Base-by-base conservation (phyloP, 129 eudicot species). In the Centrapalus pauciflorus region DNA sequence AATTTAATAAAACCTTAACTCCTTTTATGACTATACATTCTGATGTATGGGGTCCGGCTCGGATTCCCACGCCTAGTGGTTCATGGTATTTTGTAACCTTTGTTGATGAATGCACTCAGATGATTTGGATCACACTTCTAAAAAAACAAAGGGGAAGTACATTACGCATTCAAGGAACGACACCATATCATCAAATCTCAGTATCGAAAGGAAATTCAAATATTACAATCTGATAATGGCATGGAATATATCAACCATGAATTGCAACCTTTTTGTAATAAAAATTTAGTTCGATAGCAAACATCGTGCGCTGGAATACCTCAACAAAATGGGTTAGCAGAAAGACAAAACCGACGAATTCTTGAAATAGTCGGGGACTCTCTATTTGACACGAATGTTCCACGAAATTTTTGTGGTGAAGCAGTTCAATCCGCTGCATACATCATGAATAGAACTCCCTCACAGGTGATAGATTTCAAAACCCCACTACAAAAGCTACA, bases 61-160 rank as follows among this genome's bases (percentile, higher is more conserved):
- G 38, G 25, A 26, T 66, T n/a, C n/a, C n/a, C n/a, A n/a, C n/a
- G n/a, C n/a, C n/a, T n/a, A n/a, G n/a, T n/a, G n/a, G n/a, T n/a
- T n/a, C n/a, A n/a, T n/a, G n/a, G n/a, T n/a, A n/a, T n/a, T n/a
- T n/a, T n/a, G n/a, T n/a, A 25, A 50, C 63, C 1, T 32, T 51
- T 33, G 37, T 67, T 50, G 73, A 67, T 20, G 74, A 69, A 55
- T 55, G 66, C n/a, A n/a, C n/a, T n/a, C n/a, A n/a, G n/a, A n/a
- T n/a, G n/a, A n/a, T n/a, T n/a, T n/a, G n/a, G n/a, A n/a, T n/a
- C n/a, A n/a, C n/a, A n/a, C n/a, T n/a, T n/a, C n/a, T n/a, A n/a
- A n/a, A n/a, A n/a, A n/a, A n/a, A n/a, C n/a, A n/a, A n/a, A n/a
- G n/a, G n/a, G n/a, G n/a, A n/a, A n/a, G n/a, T n/a, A n/a, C n/a